A percentile compares a stretch with the other conserved stretches of the same genome.
Evolutionary conservation across 2,329 filamentous ascomycete genomes (phyloP).

Genomic region (Diplodia intermedia): DNA sequence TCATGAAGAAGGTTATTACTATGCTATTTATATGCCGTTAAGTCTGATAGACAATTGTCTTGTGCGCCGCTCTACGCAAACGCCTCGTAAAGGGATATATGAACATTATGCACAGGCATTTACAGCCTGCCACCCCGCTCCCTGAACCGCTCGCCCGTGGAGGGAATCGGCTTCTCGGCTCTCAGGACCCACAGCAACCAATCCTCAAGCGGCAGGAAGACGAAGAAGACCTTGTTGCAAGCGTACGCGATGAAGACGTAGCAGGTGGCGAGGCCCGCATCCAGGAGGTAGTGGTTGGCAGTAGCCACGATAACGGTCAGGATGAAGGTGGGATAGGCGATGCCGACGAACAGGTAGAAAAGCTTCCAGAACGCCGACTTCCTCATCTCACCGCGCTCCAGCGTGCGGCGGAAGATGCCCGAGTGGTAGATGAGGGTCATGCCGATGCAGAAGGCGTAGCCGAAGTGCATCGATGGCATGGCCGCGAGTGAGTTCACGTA

Average conservation of each 20-base stretch:
- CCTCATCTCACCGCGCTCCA: conserved; percentile 52
- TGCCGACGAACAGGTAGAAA: conserved; percentile 55
- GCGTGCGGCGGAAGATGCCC: conserved; percentile 53
- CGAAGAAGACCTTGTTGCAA: conserved; percentile 58
- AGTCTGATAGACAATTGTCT: background rate
- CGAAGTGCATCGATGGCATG: conserved; percentile 62
- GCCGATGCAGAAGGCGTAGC: conserved; percentile 62
- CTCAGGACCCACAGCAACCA: conserved; percentile 57
- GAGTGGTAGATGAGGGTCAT: conserved; percentile 62
- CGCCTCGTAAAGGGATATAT: conserved; percentile 11
- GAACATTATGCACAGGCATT: conserved; percentile 2
- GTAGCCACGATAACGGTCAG: conserved; percentile 66
- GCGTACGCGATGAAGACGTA: conserved; percentile 57
- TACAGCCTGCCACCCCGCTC: conserved; percentile 45
- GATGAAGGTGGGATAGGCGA: conserved; percentile 62
- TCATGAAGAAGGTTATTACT: background rate
- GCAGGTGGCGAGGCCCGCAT: conserved; percentile 59
- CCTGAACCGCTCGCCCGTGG: conserved; percentile 57
- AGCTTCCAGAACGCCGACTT: conserved; percentile 52
- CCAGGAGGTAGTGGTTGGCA: conserved; percentile 67
- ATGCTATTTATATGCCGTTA: background rate
- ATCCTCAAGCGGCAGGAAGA: conserved; percentile 61
- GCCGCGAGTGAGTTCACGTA: conserved; percentile 57
- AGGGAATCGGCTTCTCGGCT: conserved; percentile 62
- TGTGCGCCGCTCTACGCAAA: background rate